Evolutionary conservation across 2,329 filamentous ascomycete species (phyloP).

Genomic region (Alternaria viburni): DNA sequence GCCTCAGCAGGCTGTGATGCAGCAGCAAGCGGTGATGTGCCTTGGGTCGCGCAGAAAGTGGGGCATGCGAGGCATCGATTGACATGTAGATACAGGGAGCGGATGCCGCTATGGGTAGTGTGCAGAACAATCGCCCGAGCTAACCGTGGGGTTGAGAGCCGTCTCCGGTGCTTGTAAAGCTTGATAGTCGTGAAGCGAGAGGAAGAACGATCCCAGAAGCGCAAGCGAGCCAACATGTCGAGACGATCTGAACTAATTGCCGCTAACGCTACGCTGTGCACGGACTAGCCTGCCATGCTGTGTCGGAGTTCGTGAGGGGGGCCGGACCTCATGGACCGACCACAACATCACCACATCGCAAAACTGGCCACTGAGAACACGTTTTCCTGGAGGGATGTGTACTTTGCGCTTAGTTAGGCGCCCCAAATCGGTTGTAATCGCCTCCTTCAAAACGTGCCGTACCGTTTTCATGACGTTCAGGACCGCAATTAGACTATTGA

Average conservation of each 20-base stretch:
- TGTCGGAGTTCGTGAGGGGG: constrained; percentile 38
- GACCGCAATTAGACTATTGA: constrained; percentile 11
- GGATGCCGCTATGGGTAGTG: constrained; percentile 12
- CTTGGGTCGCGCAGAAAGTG: constrained; percentile 18
- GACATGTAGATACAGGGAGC: constrained; percentile 12
- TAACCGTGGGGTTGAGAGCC: constrained; percentile 16
- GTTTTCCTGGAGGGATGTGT: neutral
- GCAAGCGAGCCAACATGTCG: constrained; percentile 10
- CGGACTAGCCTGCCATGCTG: constrained; percentile 15
- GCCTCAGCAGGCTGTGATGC: constrained; percentile 21
- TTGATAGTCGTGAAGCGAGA: constrained; percentile 1
- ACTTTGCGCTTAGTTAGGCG: neutral
- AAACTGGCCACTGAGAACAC: constrained; percentile 15
- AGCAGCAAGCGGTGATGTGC: constrained; percentile 22
- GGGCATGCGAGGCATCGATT: constrained; percentile 16
- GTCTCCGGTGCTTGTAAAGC: constrained; percentile 6
- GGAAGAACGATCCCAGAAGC: constrained; percentile 16
- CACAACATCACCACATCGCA: constrained; percentile 19
- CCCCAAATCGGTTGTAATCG: neutral
- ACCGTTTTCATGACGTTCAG: constrained; percentile 12
- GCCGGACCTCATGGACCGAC: constrained; percentile 27
- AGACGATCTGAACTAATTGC: constrained; percentile 20
- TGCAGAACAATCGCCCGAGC: constrained; percentile 10
- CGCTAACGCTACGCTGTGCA: constrained; percentile 13
- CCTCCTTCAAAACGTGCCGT: neutral